Conservation (phyloP, 345 rosid species). For the Citrus maxima region DNA sequence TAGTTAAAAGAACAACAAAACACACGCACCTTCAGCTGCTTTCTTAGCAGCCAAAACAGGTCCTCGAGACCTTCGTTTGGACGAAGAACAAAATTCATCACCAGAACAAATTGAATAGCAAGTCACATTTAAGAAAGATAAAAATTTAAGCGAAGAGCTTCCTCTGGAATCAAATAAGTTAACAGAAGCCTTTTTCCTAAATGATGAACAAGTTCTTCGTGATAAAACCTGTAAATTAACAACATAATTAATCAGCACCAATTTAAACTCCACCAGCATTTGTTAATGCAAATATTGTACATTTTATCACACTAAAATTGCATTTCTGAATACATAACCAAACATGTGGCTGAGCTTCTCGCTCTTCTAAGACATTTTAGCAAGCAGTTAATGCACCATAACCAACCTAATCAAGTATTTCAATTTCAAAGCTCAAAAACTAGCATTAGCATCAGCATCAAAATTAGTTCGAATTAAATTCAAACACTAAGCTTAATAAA, state of each 20-base stretch:
- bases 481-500: background rate
- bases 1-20: background rate
- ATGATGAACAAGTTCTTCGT: slow-evolving; percentile 42
- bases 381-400: slow-evolving; percentile 36
- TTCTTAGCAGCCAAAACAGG: slow-evolving; percentile 95
- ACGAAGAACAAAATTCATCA: slow-evolving; percentile 44
- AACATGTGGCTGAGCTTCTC: background rate
- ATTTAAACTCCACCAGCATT: background rate
- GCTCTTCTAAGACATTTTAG: slow-evolving; percentile 23
- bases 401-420: background rate
- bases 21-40: slow-evolving; percentile 56
- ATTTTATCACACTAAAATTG: background rate
- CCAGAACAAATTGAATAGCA: slow-evolving; percentile 38
- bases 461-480: background rate
- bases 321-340: background rate
- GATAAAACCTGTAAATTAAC: slow-evolving; percentile 47
- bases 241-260: slow-evolving; percentile 15
- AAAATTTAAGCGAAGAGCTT: slow-evolving; percentile 39
- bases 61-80: slow-evolving; percentile 83
- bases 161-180: slow-evolving; percentile 36
- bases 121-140: slow-evolving; percentile 43
- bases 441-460: background rate
- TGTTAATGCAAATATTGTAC: background rate
- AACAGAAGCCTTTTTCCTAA: slow-evolving; percentile 40
- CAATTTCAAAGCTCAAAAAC: background rate